Conservation (phyloP, 352 stramenopile genomes). For the Phytophthora boehmeriae region DNA sequence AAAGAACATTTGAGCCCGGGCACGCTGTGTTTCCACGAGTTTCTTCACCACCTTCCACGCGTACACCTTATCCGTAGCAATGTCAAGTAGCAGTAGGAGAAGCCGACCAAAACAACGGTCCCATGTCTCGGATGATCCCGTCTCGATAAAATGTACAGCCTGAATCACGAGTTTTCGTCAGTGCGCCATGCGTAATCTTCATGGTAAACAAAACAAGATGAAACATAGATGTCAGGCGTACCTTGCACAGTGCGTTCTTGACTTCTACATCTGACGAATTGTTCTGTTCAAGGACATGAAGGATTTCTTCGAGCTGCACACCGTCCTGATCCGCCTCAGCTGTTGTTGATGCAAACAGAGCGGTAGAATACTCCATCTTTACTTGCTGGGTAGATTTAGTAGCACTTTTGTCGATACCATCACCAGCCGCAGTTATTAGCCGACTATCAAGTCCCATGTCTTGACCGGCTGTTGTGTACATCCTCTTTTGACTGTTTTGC, state of each 20-base stretch:
- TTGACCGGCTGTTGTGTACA: conserved; percentile 34
- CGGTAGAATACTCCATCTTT: conserved; percentile 9
- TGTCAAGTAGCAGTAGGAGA: conserved; percentile 52
- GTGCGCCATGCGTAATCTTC: too few relatives aligned
- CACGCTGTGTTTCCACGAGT: conserved; percentile 46
- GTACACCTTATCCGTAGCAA: conserved; percentile 45
- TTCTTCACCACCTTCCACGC: conserved; percentile 61
- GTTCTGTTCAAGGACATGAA: conserved; percentile 52
- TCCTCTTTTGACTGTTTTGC: conserved; percentile 49
- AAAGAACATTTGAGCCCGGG: conserved; percentile 55
- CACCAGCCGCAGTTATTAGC: not conserved
- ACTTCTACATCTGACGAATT: conserved; percentile 47
- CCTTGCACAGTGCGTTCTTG: conserved; percentile 55
- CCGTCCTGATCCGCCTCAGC: conserved; percentile 15
- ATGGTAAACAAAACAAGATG: not conserved
- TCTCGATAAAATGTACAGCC: conserved; percentile 38
- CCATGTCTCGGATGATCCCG: conserved; percentile 37
- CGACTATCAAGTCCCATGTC: not conserved
- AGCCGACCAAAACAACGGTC: conserved; percentile 47
- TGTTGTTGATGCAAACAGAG: conserved; percentile 7
- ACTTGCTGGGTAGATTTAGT: not conserved
- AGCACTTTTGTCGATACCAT: conserved; percentile 4
- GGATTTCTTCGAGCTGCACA: conserved; percentile 44
- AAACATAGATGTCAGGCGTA: conserved; percentile 12
- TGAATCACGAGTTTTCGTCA: conserved; percentile 23